phyloP scores from a whole-genome alignment of 225 moss, liverwort and hornwort genomes.

The Marchantia polymorpha region DNA sequence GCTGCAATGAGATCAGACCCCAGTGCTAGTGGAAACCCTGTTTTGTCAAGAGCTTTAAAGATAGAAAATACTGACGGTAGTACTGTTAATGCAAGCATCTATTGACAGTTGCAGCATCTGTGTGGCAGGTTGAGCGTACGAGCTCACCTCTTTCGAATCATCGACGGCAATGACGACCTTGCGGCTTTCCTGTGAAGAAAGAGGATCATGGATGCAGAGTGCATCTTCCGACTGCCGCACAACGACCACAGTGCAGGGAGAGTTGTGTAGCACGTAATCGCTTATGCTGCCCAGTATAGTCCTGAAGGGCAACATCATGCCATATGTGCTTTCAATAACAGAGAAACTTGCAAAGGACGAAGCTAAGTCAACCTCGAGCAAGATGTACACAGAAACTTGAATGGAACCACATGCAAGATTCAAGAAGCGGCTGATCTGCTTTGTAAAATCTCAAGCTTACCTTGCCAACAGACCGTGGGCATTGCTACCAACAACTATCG shows the following conservation, averaged over 20 bases:
- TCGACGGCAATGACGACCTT: slow-evolving; percentile 92
- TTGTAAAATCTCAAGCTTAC: slow-evolving; percentile 26
- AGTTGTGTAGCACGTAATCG: slow-evolving; percentile 91
- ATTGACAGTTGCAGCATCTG: too few species aligned
- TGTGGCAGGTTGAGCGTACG: too few species aligned
- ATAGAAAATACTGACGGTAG: too few species aligned
- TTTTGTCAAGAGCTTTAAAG: too few species aligned
- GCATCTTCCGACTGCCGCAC: slow-evolving; percentile 71
- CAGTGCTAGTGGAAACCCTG: too few species aligned
- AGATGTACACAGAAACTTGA: background rate
- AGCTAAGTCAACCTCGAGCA: background rate
- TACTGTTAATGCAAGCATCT: too few species aligned
- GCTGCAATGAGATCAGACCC: too few species aligned
- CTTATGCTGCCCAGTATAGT: slow-evolving; percentile 79
- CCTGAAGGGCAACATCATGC: slow-evolving; percentile 31
- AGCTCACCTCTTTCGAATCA: slow-evolving; percentile 65
- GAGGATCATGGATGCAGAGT: slow-evolving; percentile 55
- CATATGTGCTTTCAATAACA: too few species aligned
- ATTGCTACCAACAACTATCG: slow-evolving; percentile 81
- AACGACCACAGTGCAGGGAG: slow-evolving; percentile 74
- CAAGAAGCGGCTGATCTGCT: too few species aligned
- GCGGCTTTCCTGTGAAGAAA: slow-evolving; percentile 49
- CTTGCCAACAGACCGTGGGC: slow-evolving; percentile 63
- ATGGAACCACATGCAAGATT: background rate
- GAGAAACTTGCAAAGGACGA: background rate